Conservation (phyloP, 441 rosid genomes). For the Pelargonium fulgidum region DNA sequence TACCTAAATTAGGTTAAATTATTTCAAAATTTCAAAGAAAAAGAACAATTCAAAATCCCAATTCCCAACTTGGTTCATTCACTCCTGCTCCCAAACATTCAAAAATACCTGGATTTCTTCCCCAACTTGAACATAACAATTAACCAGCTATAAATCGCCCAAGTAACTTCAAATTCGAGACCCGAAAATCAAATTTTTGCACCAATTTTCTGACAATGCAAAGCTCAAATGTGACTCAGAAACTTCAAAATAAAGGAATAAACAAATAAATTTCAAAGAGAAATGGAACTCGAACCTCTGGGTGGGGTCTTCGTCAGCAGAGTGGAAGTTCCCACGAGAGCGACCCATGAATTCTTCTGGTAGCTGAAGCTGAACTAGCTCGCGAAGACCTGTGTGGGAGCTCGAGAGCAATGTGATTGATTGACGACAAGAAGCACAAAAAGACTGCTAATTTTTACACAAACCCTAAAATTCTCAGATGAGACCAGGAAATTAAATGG, state of each 20-base stretch:
- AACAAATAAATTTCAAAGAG: conserved; percentile 12
- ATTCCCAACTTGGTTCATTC: conserved; percentile 1
- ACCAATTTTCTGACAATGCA: conserved; percentile 4
- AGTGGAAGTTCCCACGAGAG: conserved; percentile 82
- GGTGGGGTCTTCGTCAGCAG: conserved; percentile 81
- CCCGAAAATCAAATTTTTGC: neutral
- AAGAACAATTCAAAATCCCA: no score
- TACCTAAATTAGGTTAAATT: neutral
- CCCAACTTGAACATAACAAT: neutral
- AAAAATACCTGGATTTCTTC: neutral
- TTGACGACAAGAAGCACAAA: neutral
- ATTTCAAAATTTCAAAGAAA: neutral
- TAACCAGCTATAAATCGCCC: conserved; percentile 2
- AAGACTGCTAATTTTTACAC: neutral
- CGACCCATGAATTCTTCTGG: conserved; percentile 60
- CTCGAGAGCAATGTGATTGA: conserved; percentile 3
- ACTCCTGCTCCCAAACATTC: neutral
- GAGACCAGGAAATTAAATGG: neutral
- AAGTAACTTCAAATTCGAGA: neutral
- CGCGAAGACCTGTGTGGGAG: conserved; percentile 17
- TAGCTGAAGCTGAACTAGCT: conserved; percentile 22
- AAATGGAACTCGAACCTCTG: conserved; percentile 49
- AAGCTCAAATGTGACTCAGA: neutral
- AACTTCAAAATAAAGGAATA: conserved; percentile 4
- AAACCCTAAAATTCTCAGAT: conserved; percentile 7